These are phyloP conservation scores for Microdochium paspali DNA, from an alignment of 2,329 filamentous ascomycete species.

Conservation along the genomic window DNA sequence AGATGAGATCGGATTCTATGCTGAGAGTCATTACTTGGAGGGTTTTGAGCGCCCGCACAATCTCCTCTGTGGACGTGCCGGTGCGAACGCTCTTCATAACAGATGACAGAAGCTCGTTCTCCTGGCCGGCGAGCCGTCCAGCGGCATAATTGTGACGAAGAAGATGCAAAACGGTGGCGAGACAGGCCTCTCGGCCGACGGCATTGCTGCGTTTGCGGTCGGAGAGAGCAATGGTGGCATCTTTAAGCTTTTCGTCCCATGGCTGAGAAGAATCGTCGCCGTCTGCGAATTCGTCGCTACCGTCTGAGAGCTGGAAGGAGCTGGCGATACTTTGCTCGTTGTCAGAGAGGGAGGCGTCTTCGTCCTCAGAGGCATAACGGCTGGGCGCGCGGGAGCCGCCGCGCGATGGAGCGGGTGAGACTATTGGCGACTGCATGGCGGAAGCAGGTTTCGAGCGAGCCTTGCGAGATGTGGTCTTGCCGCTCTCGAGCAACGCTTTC, in stretches of 20 bases:
- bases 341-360: conserved; percentile 46
- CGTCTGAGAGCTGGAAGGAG: conserved; percentile 13
- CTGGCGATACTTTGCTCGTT: conserved; percentile 36
- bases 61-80: conserved; percentile 60
- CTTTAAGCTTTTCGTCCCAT: conserved; percentile 54
- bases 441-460: conserved; percentile 47
- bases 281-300: conserved; percentile 26
- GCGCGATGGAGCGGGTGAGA: conserved; percentile 48
- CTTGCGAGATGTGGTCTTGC: conserved; percentile 64
- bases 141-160: conserved; percentile 60
- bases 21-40: conserved; percentile 63
- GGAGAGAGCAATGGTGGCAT: conserved; percentile 62
- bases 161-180: conserved; percentile 53
- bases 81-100: conserved; percentile 63
- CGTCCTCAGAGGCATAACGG: conserved; percentile 55
- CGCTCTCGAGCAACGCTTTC: conserved; percentile 59
- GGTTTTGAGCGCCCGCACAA: conserved; percentile 60
- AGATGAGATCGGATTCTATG: conserved; percentile 54
- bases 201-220: conserved; percentile 69
- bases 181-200: conserved; percentile 56
- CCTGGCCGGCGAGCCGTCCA: conserved; percentile 47
- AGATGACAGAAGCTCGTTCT: conserved; percentile 52
- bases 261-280: conserved; percentile 53
- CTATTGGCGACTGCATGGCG: conserved; percentile 46
- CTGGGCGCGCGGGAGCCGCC: conserved; percentile 50